Conservation (phyloP, 1,284 basidiomycete species). For the Acaromyces ingoldii region DNA sequence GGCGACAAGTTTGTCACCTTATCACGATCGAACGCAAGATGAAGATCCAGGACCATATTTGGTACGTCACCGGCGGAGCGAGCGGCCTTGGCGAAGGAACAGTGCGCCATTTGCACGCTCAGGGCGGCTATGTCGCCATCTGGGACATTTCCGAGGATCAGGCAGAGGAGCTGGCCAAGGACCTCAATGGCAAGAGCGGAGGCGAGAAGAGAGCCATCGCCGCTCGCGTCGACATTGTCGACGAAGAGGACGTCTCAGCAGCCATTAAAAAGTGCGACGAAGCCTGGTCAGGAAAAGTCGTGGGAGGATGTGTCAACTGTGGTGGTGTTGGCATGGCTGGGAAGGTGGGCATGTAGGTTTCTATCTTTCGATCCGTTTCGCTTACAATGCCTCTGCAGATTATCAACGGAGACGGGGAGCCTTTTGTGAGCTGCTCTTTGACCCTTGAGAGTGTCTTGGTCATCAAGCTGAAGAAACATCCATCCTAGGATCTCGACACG, state of each 20-base stretch:
- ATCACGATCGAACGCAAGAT: too few species aligned
- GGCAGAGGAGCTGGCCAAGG: slow-evolving; percentile 16
- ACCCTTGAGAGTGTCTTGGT: not conserved
- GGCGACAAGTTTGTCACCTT: too few species aligned
- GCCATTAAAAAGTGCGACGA: slow-evolving; percentile 35
- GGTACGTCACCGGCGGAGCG: slow-evolving; percentile 42
- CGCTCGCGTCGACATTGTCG: slow-evolving; percentile 43
- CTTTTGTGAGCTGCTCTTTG: slow-evolving; percentile 20
- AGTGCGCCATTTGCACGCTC: slow-evolving; percentile 17
- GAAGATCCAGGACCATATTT: slow-evolving; percentile 34
- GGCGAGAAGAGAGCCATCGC: slow-evolving; percentile 16
- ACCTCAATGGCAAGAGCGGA: slow-evolving; percentile 5
- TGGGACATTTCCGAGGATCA: slow-evolving; percentile 35
- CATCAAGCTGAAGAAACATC: not conserved
- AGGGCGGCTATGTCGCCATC: slow-evolving; percentile 39
- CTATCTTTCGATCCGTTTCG: not conserved
- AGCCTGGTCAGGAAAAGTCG: slow-evolving; percentile 22
- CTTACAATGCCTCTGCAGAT: slow-evolving; percentile 15
- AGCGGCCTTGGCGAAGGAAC: slow-evolving; percentile 49
- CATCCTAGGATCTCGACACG: slow-evolving; percentile 29
- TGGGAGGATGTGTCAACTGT: slow-evolving; percentile 51
- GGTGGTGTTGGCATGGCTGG: slow-evolving; percentile 51
- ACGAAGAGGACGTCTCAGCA: slow-evolving; percentile 29
- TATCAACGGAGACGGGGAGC: slow-evolving; percentile 39
- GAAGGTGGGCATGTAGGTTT: slow-evolving; percentile 25